A percentile compares a stretch with the other conserved stretches of the same genome.
Evolutionary conservation across 176 grass and related monocot genomes (phyloP).

Genomic region (Saccharum officinarum): DNA sequence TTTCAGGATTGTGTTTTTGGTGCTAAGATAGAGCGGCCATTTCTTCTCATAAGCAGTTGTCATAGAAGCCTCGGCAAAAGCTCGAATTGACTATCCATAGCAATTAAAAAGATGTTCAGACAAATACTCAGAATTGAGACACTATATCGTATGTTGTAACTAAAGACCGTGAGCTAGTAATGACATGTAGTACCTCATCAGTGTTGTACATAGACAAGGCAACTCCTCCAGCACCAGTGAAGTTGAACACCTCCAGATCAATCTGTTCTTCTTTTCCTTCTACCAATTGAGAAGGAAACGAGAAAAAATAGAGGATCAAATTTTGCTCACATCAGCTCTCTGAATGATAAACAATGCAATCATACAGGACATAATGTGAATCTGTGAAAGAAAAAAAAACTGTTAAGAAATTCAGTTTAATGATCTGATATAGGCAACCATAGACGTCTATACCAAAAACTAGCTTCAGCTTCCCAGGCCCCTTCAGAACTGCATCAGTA

Average conservation of each 20-base stretch:
- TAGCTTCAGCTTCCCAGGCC: conserved; percentile 95
- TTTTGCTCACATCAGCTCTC: conserved; percentile 25
- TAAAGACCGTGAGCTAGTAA: background rate
- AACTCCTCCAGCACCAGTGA: conserved; percentile 93
- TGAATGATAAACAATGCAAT: conserved; percentile 8
- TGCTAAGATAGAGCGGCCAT: conserved; percentile 97
- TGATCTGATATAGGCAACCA: background rate
- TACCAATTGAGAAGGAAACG: conserved; percentile 38
- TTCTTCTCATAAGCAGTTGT: conserved; percentile 90
- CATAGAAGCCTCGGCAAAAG: conserved; percentile 93
- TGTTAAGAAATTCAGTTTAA: background rate
- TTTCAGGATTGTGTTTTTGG: conserved; percentile 98
- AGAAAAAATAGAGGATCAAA: conserved; percentile 17
- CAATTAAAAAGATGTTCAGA: conserved; percentile 12
- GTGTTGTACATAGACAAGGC: conserved; percentile 97
- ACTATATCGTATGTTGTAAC: conserved; percentile 25
- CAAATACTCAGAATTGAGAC: background rate
- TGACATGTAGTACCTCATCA: conserved; percentile 62
- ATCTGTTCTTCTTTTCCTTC: conserved; percentile 77
- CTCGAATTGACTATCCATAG: conserved; percentile 71
- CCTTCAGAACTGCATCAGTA: conserved; percentile 92
- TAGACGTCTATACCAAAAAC: conserved; percentile 83
- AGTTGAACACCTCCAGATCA: conserved; percentile 95
- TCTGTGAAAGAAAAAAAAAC: background rate
- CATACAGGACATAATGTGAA: conserved; percentile 4